phyloP scores from a whole-genome alignment of 495 filamentous ascomycete species.

The Cercophora newfieldiana region DNA sequence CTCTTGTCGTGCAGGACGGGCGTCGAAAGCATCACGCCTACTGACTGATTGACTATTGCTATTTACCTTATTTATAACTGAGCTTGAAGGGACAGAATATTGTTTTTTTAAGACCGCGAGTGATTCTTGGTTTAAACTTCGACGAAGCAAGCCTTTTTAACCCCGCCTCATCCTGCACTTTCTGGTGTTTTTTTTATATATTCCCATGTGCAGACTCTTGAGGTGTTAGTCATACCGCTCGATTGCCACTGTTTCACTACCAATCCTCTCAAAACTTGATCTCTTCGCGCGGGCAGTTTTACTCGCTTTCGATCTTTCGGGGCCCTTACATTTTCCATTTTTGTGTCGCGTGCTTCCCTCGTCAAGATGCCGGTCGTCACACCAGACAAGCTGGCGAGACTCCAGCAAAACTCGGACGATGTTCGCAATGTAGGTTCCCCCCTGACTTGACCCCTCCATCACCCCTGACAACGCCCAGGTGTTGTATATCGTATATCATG shows the following conservation, averaged over 20 bases:
- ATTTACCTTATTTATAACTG: no score
- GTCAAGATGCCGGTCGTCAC: slow-evolving; percentile 81
- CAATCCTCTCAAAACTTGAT: background rate
- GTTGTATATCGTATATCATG: background rate
- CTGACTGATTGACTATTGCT: no score
- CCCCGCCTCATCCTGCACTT: background rate
- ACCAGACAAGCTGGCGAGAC: slow-evolving; percentile 78
- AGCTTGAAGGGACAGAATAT: no score
- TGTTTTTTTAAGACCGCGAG: no score
- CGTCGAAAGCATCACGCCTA: background rate
- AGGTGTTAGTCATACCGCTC: slow-evolving; percentile 24
- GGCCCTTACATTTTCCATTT: background rate
- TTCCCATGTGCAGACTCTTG: background rate
- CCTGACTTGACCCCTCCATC: background rate
- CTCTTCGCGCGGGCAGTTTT: background rate
- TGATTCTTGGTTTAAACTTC: no score
- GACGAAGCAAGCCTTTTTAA: no score
- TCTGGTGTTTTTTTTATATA: no score
- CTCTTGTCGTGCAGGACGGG: background rate
- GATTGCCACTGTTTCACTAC: slow-evolving; percentile 10
- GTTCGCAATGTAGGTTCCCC: slow-evolving; percentile 77
- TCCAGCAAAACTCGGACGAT: slow-evolving; percentile 80
- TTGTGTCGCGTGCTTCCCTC: background rate
- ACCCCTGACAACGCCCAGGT: no score
- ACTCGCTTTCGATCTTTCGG: background rate